A percentile compares a stretch with the other conserved stretches of the same genome.
Conservation (phyloP, 345 rosid genomes). For the Populus davidiana region DNA sequence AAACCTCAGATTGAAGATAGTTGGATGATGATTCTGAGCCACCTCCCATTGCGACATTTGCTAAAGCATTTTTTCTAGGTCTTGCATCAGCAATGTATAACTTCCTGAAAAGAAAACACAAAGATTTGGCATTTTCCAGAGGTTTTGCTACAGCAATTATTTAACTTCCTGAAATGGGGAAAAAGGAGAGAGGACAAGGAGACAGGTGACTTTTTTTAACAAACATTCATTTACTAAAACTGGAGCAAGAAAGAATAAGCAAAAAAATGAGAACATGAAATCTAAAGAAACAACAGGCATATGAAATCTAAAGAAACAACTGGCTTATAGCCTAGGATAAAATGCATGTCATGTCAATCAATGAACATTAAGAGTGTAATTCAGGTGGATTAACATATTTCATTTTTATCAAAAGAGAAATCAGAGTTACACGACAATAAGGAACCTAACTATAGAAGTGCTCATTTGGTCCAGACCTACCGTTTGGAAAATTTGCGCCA, state of each 20-base stretch:
- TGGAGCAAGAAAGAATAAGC: background rate
- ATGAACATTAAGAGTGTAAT: background rate
- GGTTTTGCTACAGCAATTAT: background rate
- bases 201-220: background rate
- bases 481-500: background rate
- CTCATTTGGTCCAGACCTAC: background rate
- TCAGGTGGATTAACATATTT: background rate
- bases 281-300: background rate
- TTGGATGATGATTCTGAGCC: constrained; percentile 98
- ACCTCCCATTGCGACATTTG: constrained; percentile 99
- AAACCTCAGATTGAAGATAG: constrained; percentile 92
- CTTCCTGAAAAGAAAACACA: constrained; percentile 52
- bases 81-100: constrained; percentile 97
- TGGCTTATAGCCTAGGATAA: background rate
- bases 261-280: background rate
- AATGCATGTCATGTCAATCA: background rate
- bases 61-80: constrained; percentile 96
- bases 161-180: background rate
- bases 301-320: background rate
- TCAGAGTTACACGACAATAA: background rate
- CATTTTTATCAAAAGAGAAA: background rate
- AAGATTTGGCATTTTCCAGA: background rate
- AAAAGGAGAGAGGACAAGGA: background rate
- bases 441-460: background rate
- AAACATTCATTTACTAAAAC: background rate